Evolutionary conservation across 139 green algal genomes (phyloP), one percentile per base, ranked within the genome.

Genomic region (Chlorella sp.): DNA sequence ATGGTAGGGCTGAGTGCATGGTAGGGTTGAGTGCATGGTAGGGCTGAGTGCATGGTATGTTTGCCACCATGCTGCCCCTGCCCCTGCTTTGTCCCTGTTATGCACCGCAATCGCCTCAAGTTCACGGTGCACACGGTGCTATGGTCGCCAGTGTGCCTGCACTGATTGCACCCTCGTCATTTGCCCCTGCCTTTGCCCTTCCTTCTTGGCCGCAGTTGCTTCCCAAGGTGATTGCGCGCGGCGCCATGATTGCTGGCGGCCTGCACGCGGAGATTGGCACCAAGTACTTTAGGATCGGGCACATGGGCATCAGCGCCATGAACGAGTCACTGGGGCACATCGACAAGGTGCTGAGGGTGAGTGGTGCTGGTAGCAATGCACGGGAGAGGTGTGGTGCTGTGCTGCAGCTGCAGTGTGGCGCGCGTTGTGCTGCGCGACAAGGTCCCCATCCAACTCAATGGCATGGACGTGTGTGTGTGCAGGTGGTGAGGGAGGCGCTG

Each of bases 261-360:
- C 72, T 77, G 42, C 72, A 67, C 26, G 29, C 64, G 1, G 64
- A 77, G 1, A 71, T 77, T 27, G 60, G 49, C 71, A 49, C 71
- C 71, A 77, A 77, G 72, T 77, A 77, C 72, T 77, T 77, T 49
- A 36, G 72, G n/a, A 68, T 68, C 62, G 31, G 29, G 27, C 31
- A 35, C 31, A 36, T 68, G 30, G 62, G 64, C 50, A 65, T 77
- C 72, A 70, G 50, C 22, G 35, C 42, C 35, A 71, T 72, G 63
- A 49, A 77, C 2, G 49, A 67, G 22, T 31, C 23, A 23, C 31
- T 35, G 2, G 49, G 31, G 10, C 72, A 77, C 72, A 66, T 77
- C 36, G 31, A 71, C 64, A 72, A 69, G 2, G 26, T 59, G 23
- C 63, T 77, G 29, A 51, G 35, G 35, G 50, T 67, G 23, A 55